Evolutionary conservation across 768 basidiomycete genomes (phyloP).

Genomic region (Podaxis carcinomalis): DNA sequence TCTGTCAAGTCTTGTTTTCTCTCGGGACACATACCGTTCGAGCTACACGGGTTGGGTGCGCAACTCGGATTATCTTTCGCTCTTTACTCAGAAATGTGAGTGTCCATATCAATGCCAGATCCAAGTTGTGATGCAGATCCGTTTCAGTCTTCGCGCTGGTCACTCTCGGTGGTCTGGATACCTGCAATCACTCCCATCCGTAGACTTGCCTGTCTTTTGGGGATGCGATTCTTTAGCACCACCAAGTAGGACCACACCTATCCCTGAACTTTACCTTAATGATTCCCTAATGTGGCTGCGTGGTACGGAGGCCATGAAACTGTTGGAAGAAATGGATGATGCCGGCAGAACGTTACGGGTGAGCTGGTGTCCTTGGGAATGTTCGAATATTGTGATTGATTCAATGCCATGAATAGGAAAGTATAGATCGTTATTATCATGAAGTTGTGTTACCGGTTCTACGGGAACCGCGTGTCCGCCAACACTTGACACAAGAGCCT

Average conservation of each 20-base stretch:
- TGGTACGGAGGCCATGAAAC: slow-evolving; percentile 23
- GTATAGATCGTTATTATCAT: slow-evolving; percentile 32
- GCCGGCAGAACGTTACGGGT: slow-evolving; percentile 14
- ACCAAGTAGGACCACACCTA: slow-evolving; percentile 10
- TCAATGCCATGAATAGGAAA: slow-evolving; percentile 22
- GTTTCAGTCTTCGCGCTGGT: slow-evolving; percentile 40
- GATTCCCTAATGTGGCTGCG: background rate
- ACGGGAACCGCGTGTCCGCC: slow-evolving; percentile 14
- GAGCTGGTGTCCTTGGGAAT: background rate
- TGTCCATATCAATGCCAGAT: background rate
- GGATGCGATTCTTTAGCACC: slow-evolving; percentile 9
- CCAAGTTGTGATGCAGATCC: slow-evolving; percentile 9
- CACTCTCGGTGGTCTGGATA: slow-evolving; percentile 30
- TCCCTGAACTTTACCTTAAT: background rate
- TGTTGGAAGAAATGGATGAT: slow-evolving; percentile 38
- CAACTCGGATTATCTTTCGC: slow-evolving; percentile 60
- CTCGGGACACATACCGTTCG: slow-evolving; percentile 35
- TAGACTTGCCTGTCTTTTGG: slow-evolving; percentile 68
- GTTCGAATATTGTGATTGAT: background rate
- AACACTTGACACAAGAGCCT: slow-evolving; percentile 14
- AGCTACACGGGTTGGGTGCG: slow-evolving; percentile 53
- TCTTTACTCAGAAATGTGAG: slow-evolving; percentile 60
- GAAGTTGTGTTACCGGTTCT: slow-evolving; percentile 30
- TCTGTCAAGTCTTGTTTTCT: slow-evolving; percentile 56
- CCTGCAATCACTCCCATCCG: slow-evolving; percentile 58